Evolutionary conservation across 2,329 filamentous ascomycete genomes (phyloP).

Genomic region (Cercospora zeae-maydis): DNA sequence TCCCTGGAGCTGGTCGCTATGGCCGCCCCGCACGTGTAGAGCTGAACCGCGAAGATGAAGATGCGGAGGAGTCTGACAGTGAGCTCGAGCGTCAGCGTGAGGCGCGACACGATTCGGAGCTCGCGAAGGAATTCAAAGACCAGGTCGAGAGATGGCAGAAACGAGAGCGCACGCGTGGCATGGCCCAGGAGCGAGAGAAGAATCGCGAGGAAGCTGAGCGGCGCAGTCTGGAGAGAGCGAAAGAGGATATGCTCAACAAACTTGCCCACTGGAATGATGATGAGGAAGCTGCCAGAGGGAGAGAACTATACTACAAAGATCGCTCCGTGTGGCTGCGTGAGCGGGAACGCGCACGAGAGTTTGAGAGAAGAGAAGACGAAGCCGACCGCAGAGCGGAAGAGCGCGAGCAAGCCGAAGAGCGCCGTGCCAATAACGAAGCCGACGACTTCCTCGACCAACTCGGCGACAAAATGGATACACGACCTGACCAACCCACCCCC

Average conservation of each 20-base stretch:
- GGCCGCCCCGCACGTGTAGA: slow-evolving; percentile 37
- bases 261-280: slow-evolving; percentile 88
- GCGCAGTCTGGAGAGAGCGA: slow-evolving; percentile 60
- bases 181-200: slow-evolving; percentile 79
- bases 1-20: slow-evolving; percentile 64
- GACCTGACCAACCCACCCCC: slow-evolving; percentile 27
- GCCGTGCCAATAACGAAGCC: slow-evolving; percentile 75
- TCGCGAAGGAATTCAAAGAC: slow-evolving; percentile 76
- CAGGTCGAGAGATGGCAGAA: slow-evolving; percentile 89
- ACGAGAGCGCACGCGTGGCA: slow-evolving; percentile 76
- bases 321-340: slow-evolving; percentile 80
- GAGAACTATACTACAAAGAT: slow-evolving; percentile 86
- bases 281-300: slow-evolving; percentile 72
- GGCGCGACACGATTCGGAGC: slow-evolving; percentile 68
- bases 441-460: slow-evolving; percentile 87
- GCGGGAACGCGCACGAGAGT: slow-evolving; percentile 66
- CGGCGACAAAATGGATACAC: slow-evolving; percentile 75
- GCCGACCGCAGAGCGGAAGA: slow-evolving; percentile 74
- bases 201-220: slow-evolving; percentile 74
- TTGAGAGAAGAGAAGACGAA: slow-evolving; percentile 77
- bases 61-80: slow-evolving; percentile 80
- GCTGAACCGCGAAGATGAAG: slow-evolving; percentile 71
- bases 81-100: slow-evolving; percentile 73
- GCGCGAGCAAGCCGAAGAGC: slow-evolving; percentile 60
- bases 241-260: slow-evolving; percentile 65